Percentiles rank a stretch among this genome's conserved stretches.
Conservation (phyloP, 2,329 filamentous ascomycete species). For the Pseudogymnoascus sp. region DNA sequence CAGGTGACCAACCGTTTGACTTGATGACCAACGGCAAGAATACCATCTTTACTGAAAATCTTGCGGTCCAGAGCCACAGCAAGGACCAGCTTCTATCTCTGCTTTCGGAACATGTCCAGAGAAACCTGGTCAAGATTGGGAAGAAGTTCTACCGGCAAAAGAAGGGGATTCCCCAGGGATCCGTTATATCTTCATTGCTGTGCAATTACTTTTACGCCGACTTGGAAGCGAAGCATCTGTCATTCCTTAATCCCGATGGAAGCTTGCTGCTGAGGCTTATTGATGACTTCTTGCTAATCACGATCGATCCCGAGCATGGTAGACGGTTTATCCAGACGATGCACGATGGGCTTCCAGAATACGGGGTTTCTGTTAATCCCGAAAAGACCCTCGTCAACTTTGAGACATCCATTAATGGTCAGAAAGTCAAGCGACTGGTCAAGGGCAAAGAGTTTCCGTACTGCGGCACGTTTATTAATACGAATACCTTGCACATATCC, state of each 20-base stretch:
- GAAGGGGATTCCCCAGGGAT: constrained; percentile 86
- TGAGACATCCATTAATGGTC: constrained; percentile 50
- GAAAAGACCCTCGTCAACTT: constrained; percentile 85
- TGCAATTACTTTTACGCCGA: constrained; percentile 97
- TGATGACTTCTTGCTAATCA: constrained; percentile 90
- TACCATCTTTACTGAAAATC: constrained; percentile 70
- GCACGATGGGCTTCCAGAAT: constrained; percentile 70
- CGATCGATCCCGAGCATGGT: constrained; percentile 59
- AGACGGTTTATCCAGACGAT: constrained; percentile 68
- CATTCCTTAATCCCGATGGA: constrained; percentile 53
- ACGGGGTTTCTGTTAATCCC: constrained; percentile 71
- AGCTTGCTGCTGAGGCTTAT: constrained; percentile 73
- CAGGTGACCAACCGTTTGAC: constrained; percentile 25
- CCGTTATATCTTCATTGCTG: constrained; percentile 74
- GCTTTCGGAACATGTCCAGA: constrained; percentile 69
- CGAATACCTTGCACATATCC: constrained; percentile 63
- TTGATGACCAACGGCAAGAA: constrained; percentile 38
- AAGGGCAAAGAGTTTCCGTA: constrained; percentile 63
- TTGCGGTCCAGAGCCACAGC: constrained; percentile 50
- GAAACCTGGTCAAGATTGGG: constrained; percentile 81
- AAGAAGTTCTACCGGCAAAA: constrained; percentile 85
- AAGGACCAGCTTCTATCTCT: constrained; percentile 59
- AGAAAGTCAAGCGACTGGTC: constrained; percentile 43
- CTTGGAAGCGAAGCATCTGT: constrained; percentile 63
- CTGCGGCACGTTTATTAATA: constrained; percentile 75